Conservation (phyloP, 2,329 filamentous ascomycete species). For the Chrysosporium keratinophilum region DNA sequence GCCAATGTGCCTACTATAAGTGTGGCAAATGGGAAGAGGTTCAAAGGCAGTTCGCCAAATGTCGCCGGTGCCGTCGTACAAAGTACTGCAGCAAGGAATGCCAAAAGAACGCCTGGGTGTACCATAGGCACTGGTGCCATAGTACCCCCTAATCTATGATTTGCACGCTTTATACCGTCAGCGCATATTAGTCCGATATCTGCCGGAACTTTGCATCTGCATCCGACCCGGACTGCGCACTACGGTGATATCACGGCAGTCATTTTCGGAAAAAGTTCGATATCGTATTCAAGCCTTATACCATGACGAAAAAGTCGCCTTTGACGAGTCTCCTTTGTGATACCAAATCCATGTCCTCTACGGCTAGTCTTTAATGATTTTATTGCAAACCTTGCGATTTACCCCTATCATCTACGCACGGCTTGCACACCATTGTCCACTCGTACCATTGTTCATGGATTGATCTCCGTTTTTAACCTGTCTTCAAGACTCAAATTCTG, state of each 20-base stretch:
- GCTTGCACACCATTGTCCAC: neutral
- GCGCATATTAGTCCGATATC: neutral
- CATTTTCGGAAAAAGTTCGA: constrained; percentile 3
- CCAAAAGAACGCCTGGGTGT: constrained; percentile 97
- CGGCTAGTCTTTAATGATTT: constrained; percentile 8
- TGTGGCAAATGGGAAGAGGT: constrained; percentile 98
- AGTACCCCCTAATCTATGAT: constrained; percentile 20
- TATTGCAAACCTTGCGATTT: constrained; percentile 3
- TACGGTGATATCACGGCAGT: neutral
- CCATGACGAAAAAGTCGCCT: constrained; percentile 7
- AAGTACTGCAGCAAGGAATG: constrained; percentile 99
- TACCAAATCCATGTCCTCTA: constrained; percentile 3
- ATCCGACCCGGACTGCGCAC: neutral
- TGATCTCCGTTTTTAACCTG: neutral
- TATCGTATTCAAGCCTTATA: neutral
- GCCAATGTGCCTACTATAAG: constrained; percentile 95
- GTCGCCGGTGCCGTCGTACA: constrained; percentile 84
- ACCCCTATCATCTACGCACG: neutral
- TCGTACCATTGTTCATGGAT: neutral
- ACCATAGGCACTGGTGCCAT: constrained; percentile 91
- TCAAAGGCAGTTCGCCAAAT: constrained; percentile 95
- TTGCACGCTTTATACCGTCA: constrained; percentile 3
- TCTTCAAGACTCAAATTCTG: neutral
- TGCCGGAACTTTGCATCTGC: neutral
- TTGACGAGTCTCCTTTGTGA: constrained; percentile 11